Evolutionary conservation across 2,329 filamentous ascomycete species (phyloP).

Genomic region (Penicillium sp.): DNA sequence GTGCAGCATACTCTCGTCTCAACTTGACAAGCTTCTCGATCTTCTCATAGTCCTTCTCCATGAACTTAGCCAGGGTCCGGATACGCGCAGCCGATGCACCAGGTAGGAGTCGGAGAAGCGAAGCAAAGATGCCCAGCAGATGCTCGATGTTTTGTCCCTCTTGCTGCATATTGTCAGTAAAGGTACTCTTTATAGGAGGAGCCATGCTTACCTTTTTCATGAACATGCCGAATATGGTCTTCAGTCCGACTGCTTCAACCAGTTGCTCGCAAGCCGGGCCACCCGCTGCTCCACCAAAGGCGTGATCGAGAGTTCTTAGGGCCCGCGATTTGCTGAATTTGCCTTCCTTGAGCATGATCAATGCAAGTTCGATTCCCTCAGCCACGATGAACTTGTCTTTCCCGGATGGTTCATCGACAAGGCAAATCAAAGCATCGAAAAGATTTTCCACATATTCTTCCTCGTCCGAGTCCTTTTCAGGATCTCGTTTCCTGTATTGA

Average conservation of each 20-base stretch:
- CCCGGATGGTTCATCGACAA: slow-evolving; percentile 72
- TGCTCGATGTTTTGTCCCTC: slow-evolving; percentile 72
- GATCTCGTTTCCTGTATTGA: slow-evolving; percentile 81
- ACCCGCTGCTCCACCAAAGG: slow-evolving; percentile 61
- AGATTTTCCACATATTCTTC: slow-evolving; percentile 95
- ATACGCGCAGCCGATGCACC: slow-evolving; percentile 77
- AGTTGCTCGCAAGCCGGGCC: slow-evolving; percentile 70
- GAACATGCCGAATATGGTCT: slow-evolving; percentile 81
- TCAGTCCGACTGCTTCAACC: slow-evolving; percentile 81
- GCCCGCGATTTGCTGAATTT: slow-evolving; percentile 79
- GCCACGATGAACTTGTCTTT: slow-evolving; percentile 83
- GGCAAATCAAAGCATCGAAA: slow-evolving; percentile 81
- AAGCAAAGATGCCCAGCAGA: slow-evolving; percentile 79
- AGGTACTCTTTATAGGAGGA: background rate
- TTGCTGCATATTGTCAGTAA: slow-evolving; percentile 47
- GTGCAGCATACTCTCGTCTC: slow-evolving; percentile 67
- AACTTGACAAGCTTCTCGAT: slow-evolving; percentile 70
- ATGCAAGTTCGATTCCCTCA: slow-evolving; percentile 85
- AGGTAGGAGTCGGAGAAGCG: slow-evolving; percentile 76
- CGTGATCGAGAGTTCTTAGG: slow-evolving; percentile 82
- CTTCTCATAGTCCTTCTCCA: slow-evolving; percentile 92
- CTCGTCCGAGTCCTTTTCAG: slow-evolving; percentile 80
- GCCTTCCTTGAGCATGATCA: slow-evolving; percentile 89
- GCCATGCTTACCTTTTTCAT: slow-evolving; percentile 64
- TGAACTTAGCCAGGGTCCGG: slow-evolving; percentile 85